Evolutionary conservation across 345 rosid genomes (phyloP).

Genomic region (Reutealis trisperma): DNA sequence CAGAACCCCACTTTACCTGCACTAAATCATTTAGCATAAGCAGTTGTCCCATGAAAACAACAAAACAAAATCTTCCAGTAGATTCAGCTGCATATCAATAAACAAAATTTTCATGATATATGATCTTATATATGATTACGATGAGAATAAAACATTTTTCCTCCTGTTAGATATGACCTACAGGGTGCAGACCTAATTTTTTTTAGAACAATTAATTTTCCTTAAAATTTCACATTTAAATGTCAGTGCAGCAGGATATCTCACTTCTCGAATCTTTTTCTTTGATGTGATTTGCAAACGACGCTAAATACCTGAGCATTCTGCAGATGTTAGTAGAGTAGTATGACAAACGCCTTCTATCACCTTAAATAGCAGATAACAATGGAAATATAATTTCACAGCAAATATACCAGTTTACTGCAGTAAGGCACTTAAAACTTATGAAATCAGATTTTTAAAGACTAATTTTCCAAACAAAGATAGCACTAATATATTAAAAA

Average conservation of each 20-base stretch:
- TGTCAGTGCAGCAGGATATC: background rate
- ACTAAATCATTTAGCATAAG: constrained; percentile 7
- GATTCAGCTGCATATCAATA: background rate
- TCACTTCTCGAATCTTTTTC: background rate
- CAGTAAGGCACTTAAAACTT: background rate
- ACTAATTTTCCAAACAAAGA: background rate
- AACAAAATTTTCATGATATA: background rate
- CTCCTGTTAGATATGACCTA: background rate
- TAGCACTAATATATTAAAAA: background rate
- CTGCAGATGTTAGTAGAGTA: background rate
- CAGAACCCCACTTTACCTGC: constrained; percentile 85
- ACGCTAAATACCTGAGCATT: background rate
- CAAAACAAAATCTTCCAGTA: background rate
- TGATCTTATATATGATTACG: background rate
- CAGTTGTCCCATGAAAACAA: background rate
- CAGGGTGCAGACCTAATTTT: background rate
- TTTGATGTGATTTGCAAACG: background rate
- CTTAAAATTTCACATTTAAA: background rate
- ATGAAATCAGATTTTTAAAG: background rate
- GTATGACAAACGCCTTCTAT: background rate
- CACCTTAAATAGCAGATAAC: background rate
- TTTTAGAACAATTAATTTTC: background rate
- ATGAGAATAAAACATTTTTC: background rate
- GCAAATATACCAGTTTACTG: no score
- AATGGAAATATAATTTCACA: background rate